Evolutionary conservation across 2,329 filamentous ascomycete species (phyloP).

Genomic region (Penicillium sp.): DNA sequence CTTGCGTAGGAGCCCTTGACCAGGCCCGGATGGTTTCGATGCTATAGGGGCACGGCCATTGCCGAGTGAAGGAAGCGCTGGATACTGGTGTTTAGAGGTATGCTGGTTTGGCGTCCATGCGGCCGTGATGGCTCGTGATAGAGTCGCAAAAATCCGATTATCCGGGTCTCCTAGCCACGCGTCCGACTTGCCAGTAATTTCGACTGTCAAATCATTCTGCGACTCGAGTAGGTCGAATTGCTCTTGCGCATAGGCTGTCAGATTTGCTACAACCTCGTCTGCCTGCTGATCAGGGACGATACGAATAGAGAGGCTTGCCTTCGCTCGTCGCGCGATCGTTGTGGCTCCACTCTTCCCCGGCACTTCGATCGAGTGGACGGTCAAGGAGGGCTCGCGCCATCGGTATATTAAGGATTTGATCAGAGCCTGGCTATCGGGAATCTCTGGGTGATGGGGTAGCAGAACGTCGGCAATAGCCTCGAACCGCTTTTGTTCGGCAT

Average conservation of each 20-base stretch:
- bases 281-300: slow-evolving; percentile 92
- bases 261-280: slow-evolving; percentile 62
- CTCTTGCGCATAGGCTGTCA: slow-evolving; percentile 62
- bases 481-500: slow-evolving; percentile 73
- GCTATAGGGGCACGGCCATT: slow-evolving; percentile 9
- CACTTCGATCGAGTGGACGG: slow-evolving; percentile 79
- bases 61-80: slow-evolving; percentile 22
- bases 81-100: slow-evolving; percentile 33
- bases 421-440: slow-evolving; percentile 61
- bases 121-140: slow-evolving; percentile 77
- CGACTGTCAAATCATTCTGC: slow-evolving; percentile 72
- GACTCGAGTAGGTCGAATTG: slow-evolving; percentile 72
- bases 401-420: slow-evolving; percentile 83
- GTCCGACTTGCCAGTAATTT: slow-evolving; percentile 88
- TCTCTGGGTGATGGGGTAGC: slow-evolving; percentile 63
- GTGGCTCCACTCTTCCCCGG: slow-evolving; percentile 84
- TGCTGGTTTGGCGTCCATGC: slow-evolving; percentile 61
- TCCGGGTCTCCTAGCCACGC: slow-evolving; percentile 91
- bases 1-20: slow-evolving; percentile 26
- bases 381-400: slow-evolving; percentile 92
- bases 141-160: slow-evolving; percentile 83
- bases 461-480: slow-evolving; percentile 76
- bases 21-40: slow-evolving; percentile 13
- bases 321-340: slow-evolving; percentile 77
- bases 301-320: slow-evolving; percentile 80